Conservation (phyloP, 208 protist genomes). For the Willaertia magna region DNA sequence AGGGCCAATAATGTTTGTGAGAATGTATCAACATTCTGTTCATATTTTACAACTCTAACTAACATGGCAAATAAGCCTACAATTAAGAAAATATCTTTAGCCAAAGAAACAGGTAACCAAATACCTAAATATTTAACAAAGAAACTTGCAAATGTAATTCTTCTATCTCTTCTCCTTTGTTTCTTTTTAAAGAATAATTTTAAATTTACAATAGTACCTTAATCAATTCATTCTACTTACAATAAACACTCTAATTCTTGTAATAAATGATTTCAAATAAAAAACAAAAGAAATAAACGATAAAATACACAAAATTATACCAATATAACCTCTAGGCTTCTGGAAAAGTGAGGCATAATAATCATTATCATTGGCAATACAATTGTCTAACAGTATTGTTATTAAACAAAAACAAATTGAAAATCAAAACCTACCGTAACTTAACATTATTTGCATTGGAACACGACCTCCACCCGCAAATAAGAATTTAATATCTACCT, state of each 20-base stretch:
- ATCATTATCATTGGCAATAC: background rate
- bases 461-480: background rate
- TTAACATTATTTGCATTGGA: background rate
- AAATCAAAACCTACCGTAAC: background rate
- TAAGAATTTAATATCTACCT: background rate
- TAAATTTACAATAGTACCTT: too few relatives aligned
- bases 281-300: background rate
- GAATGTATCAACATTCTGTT: background rate
- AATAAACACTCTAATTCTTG: background rate
- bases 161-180: background rate
- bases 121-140: background rate
- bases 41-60: background rate
- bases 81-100: background rate
- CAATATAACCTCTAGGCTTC: background rate
- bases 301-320: background rate
- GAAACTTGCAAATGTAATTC: background rate
- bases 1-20: background rate
- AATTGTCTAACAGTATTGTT: background rate
- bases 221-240: background rate
- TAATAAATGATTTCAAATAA: background rate
- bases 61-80: background rate
- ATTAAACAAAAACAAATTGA: too few relatives aligned
- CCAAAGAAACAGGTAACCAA: background rate
- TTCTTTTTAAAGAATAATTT: background rate
- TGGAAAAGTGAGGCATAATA: background rate